Base-by-base conservation (phyloP, 768 basidiomycete genomes). In the Peribolospora baueri region DNA sequence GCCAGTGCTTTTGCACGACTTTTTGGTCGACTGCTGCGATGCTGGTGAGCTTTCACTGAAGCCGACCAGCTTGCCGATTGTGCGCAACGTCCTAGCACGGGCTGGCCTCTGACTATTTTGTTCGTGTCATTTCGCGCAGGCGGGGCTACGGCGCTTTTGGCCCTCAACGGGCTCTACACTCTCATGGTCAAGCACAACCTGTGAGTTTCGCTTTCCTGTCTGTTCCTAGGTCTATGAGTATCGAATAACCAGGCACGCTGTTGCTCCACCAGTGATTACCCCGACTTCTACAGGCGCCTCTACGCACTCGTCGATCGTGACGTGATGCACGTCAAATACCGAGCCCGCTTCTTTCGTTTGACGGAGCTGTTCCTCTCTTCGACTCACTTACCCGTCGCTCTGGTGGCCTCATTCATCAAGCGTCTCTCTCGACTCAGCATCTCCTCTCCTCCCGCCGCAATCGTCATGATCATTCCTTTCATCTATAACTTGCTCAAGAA, bases 391-490 rank as follows among this genome's bases (percentile, higher is more conserved):
- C 87, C 93, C 3, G 77, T 84, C 1, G 76, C 81, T 2, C 74
- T 97, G n/a, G 74, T 97, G 36, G 91, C 91, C 5, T 87, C 91
- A 0, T 97, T 97, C 67, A 72, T 93, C 63, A 97, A 97, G 67
- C 79, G 85, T 5, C 74, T 98, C 40, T 76, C 87, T 3, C 77
- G 84, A 9, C 73, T 97, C 3, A 81, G 86, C 6, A 73, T 97
- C 8, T 70, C 72, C 40, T 86, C 90, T 0, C 84, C 90, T 0
- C 90, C 93, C 6, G 79, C 88, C 10, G 90, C 83, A 0, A 79
- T 93, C 40, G 74, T 98, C 56, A 81, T 88, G 73, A 71, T 84
- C 62, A 77, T 98, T 47, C 88, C 93, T 2, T 84, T 97, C 69
- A 79, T 81, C 5, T 97, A 97, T 70, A 97, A 97, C 64, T 72